Percentiles rank a stretch among this genome's conserved stretches.
Conservation (phyloP, 768 basidiomycete genomes). For the Lactarius tabidus region DNA sequence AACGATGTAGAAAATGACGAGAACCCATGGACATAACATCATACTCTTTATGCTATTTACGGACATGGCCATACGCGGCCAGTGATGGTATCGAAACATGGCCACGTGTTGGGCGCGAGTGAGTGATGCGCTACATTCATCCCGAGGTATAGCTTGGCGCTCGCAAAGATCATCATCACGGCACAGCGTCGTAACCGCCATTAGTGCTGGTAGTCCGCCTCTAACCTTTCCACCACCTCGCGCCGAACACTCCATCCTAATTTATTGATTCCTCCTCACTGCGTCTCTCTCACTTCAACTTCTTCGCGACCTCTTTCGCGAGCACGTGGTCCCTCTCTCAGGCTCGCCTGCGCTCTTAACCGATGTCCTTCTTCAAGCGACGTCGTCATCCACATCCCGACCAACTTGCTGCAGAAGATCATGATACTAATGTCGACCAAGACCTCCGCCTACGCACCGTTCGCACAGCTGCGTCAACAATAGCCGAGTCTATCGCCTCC, state of each 20-base stretch:
- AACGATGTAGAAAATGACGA: constrained; percentile 39
- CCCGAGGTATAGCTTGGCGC: background rate
- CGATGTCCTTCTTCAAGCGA: constrained; percentile 23
- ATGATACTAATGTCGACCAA: constrained; percentile 71
- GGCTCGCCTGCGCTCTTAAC: background rate
- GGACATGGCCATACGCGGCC: background rate
- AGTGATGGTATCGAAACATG: background rate
- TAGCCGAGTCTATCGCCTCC: constrained; percentile 79
- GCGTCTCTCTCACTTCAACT: background rate
- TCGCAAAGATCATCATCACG: constrained; percentile 5
- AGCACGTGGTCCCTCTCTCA: background rate
- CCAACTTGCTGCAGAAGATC: constrained; percentile 50
- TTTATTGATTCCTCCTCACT: background rate
- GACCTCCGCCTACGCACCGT: constrained; percentile 85
- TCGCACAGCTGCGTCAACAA: constrained; percentile 87
- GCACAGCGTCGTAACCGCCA: background rate
- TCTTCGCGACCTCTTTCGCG: background rate
- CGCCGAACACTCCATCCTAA: constrained; percentile 1
- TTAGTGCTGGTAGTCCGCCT: background rate
- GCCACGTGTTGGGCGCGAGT: background rate
- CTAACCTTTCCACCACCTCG: background rate
- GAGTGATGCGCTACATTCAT: background rate
- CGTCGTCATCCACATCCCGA: constrained; percentile 20
- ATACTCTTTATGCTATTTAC: background rate
- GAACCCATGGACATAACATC: constrained; percentile 53